Conservation (phyloP, 139 green algal species). For the Haematococcus lacustris region DNA sequence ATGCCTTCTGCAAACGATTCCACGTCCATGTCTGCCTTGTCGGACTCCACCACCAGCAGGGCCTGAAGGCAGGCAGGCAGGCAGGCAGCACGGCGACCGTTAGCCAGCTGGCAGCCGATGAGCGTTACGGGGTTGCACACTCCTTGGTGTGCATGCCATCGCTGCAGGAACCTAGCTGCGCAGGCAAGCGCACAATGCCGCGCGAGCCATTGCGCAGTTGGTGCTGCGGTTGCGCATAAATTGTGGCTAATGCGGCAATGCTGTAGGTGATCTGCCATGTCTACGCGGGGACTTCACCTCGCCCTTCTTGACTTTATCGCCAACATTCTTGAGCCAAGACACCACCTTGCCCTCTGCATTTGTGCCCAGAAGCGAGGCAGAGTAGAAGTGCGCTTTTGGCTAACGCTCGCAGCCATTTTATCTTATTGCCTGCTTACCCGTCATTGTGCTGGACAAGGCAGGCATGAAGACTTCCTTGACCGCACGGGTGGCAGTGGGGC, state of each 20-base stretch:
- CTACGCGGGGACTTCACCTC: too few species aligned
- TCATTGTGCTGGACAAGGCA: constrained; percentile 61
- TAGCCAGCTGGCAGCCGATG: too few species aligned
- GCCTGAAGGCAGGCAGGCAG: too few species aligned
- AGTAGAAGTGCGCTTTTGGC: background rate
- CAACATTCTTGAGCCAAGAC: constrained; percentile 86
- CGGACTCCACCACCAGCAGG: constrained; percentile 96
- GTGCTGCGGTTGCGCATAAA: too few species aligned
- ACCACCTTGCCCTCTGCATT: constrained; percentile 87
- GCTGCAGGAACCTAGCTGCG: too few species aligned
- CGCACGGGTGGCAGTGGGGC: constrained; percentile 17
- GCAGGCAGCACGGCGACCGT: too few species aligned
- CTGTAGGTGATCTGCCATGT: too few species aligned
- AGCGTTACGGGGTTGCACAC: too few species aligned
- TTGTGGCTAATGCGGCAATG: too few species aligned
- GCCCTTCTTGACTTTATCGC: constrained; percentile 77
- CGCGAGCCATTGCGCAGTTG: too few species aligned
- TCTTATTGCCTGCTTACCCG: background rate
- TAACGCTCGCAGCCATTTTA: background rate
- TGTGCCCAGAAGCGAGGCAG: constrained; percentile 1
- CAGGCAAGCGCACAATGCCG: too few species aligned
- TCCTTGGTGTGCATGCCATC: too few species aligned
- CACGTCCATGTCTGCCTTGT: constrained; percentile 99
- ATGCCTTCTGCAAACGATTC: constrained; percentile 91
- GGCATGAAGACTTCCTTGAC: constrained; percentile 98